Evolutionary conservation across 2,329 filamentous ascomycete species (phyloP).

Genomic region (Pseudocercospora fuligena): DNA sequence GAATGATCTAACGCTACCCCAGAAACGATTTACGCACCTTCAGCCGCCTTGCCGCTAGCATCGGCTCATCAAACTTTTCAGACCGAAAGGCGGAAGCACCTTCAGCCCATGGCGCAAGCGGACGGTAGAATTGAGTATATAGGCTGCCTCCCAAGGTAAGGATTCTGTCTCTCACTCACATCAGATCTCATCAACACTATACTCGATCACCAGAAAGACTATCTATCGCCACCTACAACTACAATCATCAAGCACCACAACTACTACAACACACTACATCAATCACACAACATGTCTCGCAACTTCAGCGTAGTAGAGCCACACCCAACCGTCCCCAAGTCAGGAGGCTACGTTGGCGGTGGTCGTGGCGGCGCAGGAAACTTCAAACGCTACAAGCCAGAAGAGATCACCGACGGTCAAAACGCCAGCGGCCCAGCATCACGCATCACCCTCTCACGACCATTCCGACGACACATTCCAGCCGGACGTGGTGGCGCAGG

Average conservation of each 20-base stretch:
- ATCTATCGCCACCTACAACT: conserved; percentile 1
- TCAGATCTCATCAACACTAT: conserved; percentile 21
- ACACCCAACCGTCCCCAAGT: conserved; percentile 61
- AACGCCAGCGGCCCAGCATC: conserved; percentile 54
- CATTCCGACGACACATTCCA: conserved; percentile 59
- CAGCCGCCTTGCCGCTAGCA: conserved; percentile 1
- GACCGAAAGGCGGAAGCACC: conserved; percentile 6
- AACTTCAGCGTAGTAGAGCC: conserved; percentile 64
- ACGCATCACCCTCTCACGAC: conserved; percentile 53
- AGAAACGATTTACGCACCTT: background rate
- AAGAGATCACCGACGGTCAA: conserved; percentile 57
- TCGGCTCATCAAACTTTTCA: conserved; percentile 13
- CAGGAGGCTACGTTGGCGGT: conserved; percentile 53
- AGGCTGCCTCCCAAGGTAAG: conserved; percentile 13
- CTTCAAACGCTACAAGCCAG: conserved; percentile 58
- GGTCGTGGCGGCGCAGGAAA: conserved; percentile 66
- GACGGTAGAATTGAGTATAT: conserved; percentile 18
- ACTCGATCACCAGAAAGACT: conserved; percentile 6
- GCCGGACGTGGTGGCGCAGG: conserved; percentile 63
- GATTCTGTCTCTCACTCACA: conserved; percentile 11
- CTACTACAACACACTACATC: conserved; percentile 8
- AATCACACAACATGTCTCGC: conserved; percentile 38
- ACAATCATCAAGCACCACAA: conserved; percentile 7
- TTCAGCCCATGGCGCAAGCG: conserved; percentile 17
- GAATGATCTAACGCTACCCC: background rate